Evolutionary conservation across 2,329 filamentous ascomycete genomes (phyloP).

Genomic region (Hysterium pulicare): DNA sequence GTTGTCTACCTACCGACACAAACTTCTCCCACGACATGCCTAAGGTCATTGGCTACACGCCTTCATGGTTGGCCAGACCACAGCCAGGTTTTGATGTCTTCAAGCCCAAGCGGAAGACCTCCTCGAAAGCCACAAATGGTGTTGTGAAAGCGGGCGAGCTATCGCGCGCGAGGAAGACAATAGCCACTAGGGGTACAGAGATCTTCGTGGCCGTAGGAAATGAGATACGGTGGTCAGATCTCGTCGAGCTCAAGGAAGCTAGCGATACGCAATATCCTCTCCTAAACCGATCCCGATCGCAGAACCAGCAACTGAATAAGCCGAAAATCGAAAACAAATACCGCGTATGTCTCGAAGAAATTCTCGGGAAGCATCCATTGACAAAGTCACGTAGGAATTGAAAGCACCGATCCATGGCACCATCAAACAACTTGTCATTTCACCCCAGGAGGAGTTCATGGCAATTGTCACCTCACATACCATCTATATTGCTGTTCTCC

Average conservation of each 20-base stretch:
- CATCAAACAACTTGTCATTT: constrained; percentile 81
- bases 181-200: constrained; percentile 80
- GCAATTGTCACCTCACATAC: constrained; percentile 86
- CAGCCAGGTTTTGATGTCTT: constrained; percentile 79
- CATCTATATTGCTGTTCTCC: constrained; percentile 81
- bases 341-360: background rate
- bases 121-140: constrained; percentile 21
- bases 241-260: constrained; percentile 70
- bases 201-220: constrained; percentile 85
- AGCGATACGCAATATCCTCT: constrained; percentile 1
- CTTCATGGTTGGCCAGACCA: constrained; percentile 78
- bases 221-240: constrained; percentile 87
- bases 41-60: constrained; percentile 79
- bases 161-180: constrained; percentile 54
- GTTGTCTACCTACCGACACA: no score
- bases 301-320: no score
- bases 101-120: constrained; percentile 46
- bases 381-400: constrained; percentile 58
- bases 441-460: constrained; percentile 75
- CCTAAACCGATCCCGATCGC: background rate
- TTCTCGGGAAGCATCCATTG: background rate
- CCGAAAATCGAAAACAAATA: background rate
- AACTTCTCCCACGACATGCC: constrained; percentile 60
- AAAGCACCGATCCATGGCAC: constrained; percentile 74
- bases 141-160: constrained; percentile 18